A percentile compares a stretch with the other conserved stretches of the same genome.
phyloP scores from a whole-genome alignment of 2,329 filamentous ascomycete species.

The Ceratocystis harringtonii region DNA sequence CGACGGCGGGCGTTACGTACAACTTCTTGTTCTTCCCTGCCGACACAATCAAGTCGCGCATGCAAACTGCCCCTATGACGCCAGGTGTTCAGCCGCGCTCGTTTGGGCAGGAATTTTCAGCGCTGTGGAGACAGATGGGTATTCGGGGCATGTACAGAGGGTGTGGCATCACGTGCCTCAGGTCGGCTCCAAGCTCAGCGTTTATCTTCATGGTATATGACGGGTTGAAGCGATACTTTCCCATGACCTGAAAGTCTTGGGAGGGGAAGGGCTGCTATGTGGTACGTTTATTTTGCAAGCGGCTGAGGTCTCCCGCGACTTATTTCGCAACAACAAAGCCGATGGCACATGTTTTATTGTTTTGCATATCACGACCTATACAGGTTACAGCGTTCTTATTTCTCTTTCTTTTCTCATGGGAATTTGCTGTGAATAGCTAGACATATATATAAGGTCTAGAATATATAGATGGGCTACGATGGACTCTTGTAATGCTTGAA shows the following conservation, averaged over 20 bases:
- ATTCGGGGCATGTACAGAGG: constrained; percentile 78
- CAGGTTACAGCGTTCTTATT: not conserved
- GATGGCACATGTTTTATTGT: not conserved
- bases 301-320: not conserved
- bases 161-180: constrained; percentile 79
- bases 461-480: not conserved
- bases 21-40: constrained; percentile 97
- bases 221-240: constrained; percentile 57
- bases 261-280: not conserved
- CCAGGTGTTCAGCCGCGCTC: constrained; percentile 40
- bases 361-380: not conserved
- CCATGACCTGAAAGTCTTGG: constrained; percentile 26
- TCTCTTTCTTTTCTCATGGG: not conserved
- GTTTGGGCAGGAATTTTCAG: constrained; percentile 56
- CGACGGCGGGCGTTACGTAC: constrained; percentile 79
- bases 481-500: not conserved
- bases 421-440: not conserved
- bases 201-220: constrained; percentile 97
- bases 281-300: not conserved
- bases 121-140: constrained; percentile 71
- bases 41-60: constrained; percentile 91
- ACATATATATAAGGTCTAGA: not conserved
- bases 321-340: not conserved
- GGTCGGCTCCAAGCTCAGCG: constrained; percentile 87
- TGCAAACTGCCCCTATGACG: constrained; percentile 73